Evolutionary conservation across 1,284 basidiomycete species (phyloP), one percentile per base, ranked within the genome.

Genomic region (Ceratobasidium sp.): DNA sequence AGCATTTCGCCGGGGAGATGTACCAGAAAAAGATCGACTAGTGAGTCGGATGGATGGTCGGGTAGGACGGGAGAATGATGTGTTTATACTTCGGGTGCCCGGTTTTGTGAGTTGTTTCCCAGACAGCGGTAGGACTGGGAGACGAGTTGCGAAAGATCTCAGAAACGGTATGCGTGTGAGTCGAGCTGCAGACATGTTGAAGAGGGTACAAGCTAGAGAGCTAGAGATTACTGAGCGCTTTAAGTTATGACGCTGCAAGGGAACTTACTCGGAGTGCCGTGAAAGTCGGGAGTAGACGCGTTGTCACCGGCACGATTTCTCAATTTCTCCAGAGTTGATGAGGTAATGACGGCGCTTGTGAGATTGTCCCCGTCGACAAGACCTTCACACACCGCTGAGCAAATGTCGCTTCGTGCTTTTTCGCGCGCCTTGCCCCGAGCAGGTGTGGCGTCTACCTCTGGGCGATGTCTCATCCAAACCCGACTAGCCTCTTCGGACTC

Each of bases 61-160:
- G 12, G 57, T 23, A 12, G 69, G 55, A 3, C 57, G 58, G 18
- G 69, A 53, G 14, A 46, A 59, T 10, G 69, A 71, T n/a, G 57
- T 26, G 52, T 41, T n/a, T 52, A 30, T 14, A 39, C 39, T 30
- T 53, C 52, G 16, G 64, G 55, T 52, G 64, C 32, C 21, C 26
- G 39, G 53, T 62, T 65, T 62, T 34, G 43, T 71, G 61, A 71
- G 72, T 26, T 55, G 60, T 52, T 39, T 59, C 18, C 52, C 73
- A 6, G 81, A 77, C 71, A 83, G 74, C 16, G 82, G 83, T 50
- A 83, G 82, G 57, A 84, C 64, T 30, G 64, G 78, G 4, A 82
- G 82, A 53, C 79, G 80, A 18, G 81, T 78, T 46, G 80, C 75
- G 65, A 75, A 59, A n/a, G 75, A 75, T n/a, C 60, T 74, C 18